Evolutionary conservation across 352 stramenopile genomes (phyloP), one percentile per base, ranked within the genome.

Genomic region (Globisporangium radiosum): DNA sequence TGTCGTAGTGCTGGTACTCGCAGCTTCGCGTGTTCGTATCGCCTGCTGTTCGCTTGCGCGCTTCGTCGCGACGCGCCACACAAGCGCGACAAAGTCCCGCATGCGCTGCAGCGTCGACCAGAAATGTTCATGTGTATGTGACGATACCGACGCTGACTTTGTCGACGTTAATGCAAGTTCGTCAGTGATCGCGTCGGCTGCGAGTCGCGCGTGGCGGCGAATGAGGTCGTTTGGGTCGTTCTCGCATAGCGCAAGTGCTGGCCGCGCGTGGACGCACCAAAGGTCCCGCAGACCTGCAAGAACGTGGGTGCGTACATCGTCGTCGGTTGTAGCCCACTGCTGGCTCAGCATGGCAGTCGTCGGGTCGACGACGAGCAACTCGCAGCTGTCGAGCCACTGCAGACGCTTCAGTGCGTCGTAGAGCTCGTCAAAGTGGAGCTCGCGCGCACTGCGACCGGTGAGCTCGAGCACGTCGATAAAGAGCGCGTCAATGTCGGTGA

Each of bases 221-320:
- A 81, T 57, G 25, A 81, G 85, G 11, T 69, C 44, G 44, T 89
- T 89, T 1, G 71, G 76, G 47, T 89, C 79, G 49, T 83, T 82
- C 38, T 72, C 75, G 15, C 69, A 78, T 8, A 89, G 5, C 2
- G 61, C 62, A 1, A 85, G 54, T 15, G 57, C 74, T 19, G 69
- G 58, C 5, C 62, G 68, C 33, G 69, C 58, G 33, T 81, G 62
- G 9, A 73, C 49, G 1, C 51, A 60, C 75, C 79, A 87, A 25
- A 72, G 61, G 3, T 81, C 57, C 0, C 63, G 56, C 9, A 84
- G 40, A 11, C 59, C 59, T 1, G 7, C 11, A 5, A 38, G 64
- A 58, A 47, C 53, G 42, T 7, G 53, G 14, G 7, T 11, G 5
- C 36, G 60, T 4, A 17, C 40, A 13, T 59, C 63, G 17, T 59